Evolutionary conservation across 352 stramenopile genomes (phyloP).

Genomic region (Phytophthora aleatoria): DNA sequence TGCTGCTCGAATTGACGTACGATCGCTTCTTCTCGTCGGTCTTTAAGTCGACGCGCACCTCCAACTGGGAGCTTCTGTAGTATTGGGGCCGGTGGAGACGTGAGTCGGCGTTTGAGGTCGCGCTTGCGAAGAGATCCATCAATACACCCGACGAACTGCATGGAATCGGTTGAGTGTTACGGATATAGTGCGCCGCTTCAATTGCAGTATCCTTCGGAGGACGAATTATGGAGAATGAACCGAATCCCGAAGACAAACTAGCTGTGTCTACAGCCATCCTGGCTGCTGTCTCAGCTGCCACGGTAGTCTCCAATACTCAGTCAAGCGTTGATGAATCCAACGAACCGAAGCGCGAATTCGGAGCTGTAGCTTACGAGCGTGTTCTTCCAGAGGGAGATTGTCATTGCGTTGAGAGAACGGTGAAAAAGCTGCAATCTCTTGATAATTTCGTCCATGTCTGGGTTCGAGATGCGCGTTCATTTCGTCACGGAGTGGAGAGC

Average conservation of each 20-base stretch:
- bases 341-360: conserved; percentile 16
- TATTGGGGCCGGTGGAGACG: conserved; percentile 22
- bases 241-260: conserved; percentile 5
- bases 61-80: conserved; percentile 19
- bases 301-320: conserved; percentile 4
- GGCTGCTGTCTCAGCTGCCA: conserved; percentile 13
- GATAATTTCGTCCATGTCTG: conserved; percentile 57
- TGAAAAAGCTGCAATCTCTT: conserved; percentile 32
- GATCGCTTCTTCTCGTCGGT: conserved; percentile 39
- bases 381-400: conserved; percentile 47
- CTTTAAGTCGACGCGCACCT: conserved; percentile 38
- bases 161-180: not conserved
- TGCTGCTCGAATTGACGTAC: conserved; percentile 24
- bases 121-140: conserved; percentile 17
- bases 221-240: conserved; percentile 7
- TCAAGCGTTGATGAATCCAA: not conserved
- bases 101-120: conserved; percentile 12
- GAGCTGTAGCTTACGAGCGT: conserved; percentile 44
- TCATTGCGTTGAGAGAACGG: conserved; percentile 39
- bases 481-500: conserved; percentile 51
- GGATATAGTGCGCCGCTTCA: conserved; percentile 29
- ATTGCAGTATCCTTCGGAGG: not conserved
- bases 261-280: conserved; percentile 25
- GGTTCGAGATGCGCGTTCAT: conserved; percentile 60
- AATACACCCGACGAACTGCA: conserved; percentile 20